Conservation (phyloP, 129 eudicot species). For the Smallanthus sonchifolius region DNA sequence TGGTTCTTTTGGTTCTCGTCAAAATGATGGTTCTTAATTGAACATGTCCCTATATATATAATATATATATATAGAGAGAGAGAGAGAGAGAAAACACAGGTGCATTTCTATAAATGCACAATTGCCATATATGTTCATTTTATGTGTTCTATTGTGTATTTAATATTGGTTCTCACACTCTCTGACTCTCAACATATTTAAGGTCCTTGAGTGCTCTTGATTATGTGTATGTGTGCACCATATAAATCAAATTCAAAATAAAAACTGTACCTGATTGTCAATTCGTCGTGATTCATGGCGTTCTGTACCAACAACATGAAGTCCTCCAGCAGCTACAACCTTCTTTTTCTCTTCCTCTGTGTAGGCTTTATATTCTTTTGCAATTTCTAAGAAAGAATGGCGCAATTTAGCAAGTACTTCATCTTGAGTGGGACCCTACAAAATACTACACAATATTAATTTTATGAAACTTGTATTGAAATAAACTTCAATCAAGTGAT, state of each 20-base stretch:
- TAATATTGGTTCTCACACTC: neutral
- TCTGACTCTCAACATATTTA: neutral
- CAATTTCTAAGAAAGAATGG: slow-evolving; percentile 70
- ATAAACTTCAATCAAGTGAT: neutral
- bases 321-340: slow-evolving; percentile 98
- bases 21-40: too few relatives aligned
- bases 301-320: slow-evolving; percentile 98
- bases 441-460: slow-evolving; percentile 18
- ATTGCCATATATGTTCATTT: neutral
- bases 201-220: neutral
- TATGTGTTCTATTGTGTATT: neutral
- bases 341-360: slow-evolving; percentile 78
- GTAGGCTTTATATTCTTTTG: slow-evolving; percentile 75
- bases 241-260: neutral
- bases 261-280: slow-evolving; percentile 79
- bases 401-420: slow-evolving; percentile 88
- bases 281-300: slow-evolving; percentile 99
- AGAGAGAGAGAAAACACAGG: too few relatives aligned
- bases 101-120: neutral
- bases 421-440: slow-evolving; percentile 94
- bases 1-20: too few relatives aligned
- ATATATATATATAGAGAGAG: too few relatives aligned
- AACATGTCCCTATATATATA: too few relatives aligned
- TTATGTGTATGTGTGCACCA: neutral
- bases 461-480: slow-evolving; percentile 4